Base-by-base conservation (phyloP, 805 yeast genomes). In the Saturnispora quitensis region DNA sequence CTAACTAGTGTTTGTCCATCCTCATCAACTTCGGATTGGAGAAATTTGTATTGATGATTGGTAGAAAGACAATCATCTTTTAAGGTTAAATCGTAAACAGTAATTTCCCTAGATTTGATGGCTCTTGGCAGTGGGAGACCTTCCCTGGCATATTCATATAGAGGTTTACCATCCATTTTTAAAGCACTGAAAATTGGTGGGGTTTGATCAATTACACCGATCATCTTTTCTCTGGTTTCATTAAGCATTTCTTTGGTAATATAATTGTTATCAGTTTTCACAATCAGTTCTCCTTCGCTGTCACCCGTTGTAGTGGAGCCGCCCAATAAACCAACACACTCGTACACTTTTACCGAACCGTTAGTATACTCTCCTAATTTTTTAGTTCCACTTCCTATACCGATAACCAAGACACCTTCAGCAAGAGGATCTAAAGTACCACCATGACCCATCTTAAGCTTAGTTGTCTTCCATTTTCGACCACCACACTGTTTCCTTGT, bases 401-500 rank as follows among this genome's bases (percentile, higher is more conserved):
- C 99, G 51, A 93, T 74, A 2, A 95, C 91, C 42, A 87, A 67
- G 1, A 91, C 90, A 10, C 99, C 99, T n/a, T 89, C 82, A 0
- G 99, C 99, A 43, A 87, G 68, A 0, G 98, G 97, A 62, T 93
- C 99, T 38, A 93, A 72, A 0, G 99, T 93, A 9, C 99, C 99
- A 18, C 99, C 99, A 66, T 93, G 99, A 1, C 99, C 99, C 73
- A 91, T 84, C 62, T 93, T 93, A 6, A 58, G 43, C 47, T 57
- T 58, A 7, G 42, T 57, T 1, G 56, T 53, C 7, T 44, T 47
- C 34, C 90, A 81, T 59, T 82, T 82, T 53, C 78, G 77, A 50
- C 78, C 75, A 53, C 76, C 74, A 49, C 73, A 65, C 33, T 69
- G 63, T 33, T 73, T 68, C 54, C 78, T 73, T 24, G 70, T 73